Base-by-base conservation (phyloP, 495 filamentous ascomycete species). In the Lophiotrema nucula region DNA sequence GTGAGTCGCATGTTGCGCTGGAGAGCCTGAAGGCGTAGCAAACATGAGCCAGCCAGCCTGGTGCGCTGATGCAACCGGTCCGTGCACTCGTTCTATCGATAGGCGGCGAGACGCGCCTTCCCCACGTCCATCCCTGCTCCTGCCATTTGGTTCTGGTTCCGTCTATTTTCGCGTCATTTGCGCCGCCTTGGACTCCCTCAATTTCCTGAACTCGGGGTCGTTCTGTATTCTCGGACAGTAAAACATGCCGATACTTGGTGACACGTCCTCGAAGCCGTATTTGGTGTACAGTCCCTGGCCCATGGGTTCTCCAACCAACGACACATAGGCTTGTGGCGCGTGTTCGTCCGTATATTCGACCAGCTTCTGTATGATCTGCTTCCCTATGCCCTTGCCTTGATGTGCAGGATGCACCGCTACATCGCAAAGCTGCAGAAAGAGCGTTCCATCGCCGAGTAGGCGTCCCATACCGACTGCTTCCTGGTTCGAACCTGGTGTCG, bases 401-500 rank as follows among this genome's bases (percentile, higher is more conserved):
- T 82, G 76, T 3, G 56, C 69, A 1, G 79, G 75, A 21, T 76
- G 62, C 11, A 80, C 75, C 1, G 74, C 76, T 68, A 82, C 77
- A 65, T 83, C 80, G n/a, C 73, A 73, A 47, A 82, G 67, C 11
- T 76, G 70, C 52, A 79, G 81, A 53, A 79, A 79, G 71, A 77
- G 79, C n/a, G 70, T 76, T 10, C 79, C 77, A 62, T 83, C 80
- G 21, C 77, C 74, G 48, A 79, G 70, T 3, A 82, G 69, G 19
- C 80, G 73, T 52, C 76, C 79, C 78, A 82, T 81, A 1, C 64
- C 79, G 0, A 80, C 72, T 19, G 63, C 23, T 2, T 41, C 13
- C 21, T 55, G 55, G 49, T 41, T 53, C 41, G 56, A 48, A 12
- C 13, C 16, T 11, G 61, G 47, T 1, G 23, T 50, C 11, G 49